Evolutionary conservation across 768 basidiomycete genomes (phyloP), one percentile per base, ranked within the genome.

Genomic region (Boletus reticulatus): DNA sequence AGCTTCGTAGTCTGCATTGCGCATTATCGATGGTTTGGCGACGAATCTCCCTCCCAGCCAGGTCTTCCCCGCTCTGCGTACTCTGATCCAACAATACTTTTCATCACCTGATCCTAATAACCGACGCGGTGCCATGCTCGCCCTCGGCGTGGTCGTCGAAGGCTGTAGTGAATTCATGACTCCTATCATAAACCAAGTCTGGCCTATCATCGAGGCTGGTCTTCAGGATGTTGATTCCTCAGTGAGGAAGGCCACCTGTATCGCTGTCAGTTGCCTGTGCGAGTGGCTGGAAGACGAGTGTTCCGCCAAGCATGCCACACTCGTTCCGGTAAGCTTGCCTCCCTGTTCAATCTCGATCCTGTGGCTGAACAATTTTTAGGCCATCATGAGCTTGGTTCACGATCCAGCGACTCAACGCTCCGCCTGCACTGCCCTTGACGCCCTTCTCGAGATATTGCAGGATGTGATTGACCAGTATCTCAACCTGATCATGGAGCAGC

Each of bases 91-190:
- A 58, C 81, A 88, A 53, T 98, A 95, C 74, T 91, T 94, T 75
- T 76, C 80, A 8, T 94, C 93, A 3, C 72, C 84, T 8, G 87
- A 98, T 61, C 81, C 93, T 0, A 76, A 80, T 50, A 76, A 85
- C 65, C 88, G 97, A 32, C 94, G 96, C 50, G 91, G 92, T 46
- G 96, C 94, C 9, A 88, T 98, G 76, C 92, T 96, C 65, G 91
- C 95, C 2, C 85, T 99, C 48, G 97, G 97, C 60, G 92, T 98
- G 48, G 85, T 87, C 43, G 94, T 98, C 55, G 97, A 99, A 72
- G 97, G 97, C 17, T 98, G 96, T 78, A 92, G 89, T 75, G 95
- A 98, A 77, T 98, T 78, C 75, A 98, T 99, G 84, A 92, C 93
- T 34, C 93, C 95, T 10, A 81, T 94, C 62, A 93, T 99, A 82